Percentiles rank a stretch among this genome's conserved stretches.
Evolutionary conservation across 2,329 filamentous ascomycete genomes (phyloP).

Genomic region (Penicillium sp.): DNA sequence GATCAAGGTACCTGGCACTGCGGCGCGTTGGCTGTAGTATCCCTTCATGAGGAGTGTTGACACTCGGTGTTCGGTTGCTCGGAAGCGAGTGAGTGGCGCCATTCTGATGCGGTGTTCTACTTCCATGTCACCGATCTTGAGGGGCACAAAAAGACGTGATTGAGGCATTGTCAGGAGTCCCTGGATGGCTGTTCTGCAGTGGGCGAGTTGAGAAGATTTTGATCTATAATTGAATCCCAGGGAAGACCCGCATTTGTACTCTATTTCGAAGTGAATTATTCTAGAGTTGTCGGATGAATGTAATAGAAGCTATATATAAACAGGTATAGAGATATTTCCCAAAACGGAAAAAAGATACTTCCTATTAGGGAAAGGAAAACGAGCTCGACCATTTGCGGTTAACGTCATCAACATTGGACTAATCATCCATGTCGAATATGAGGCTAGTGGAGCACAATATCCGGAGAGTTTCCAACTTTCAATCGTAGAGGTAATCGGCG

Average conservation of each 20-base stretch:
- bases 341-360: background rate
- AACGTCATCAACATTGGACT: background rate
- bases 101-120: constrained; percentile 47
- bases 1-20: constrained; percentile 53
- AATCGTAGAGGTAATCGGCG: background rate
- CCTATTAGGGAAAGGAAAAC: background rate
- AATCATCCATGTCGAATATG: background rate
- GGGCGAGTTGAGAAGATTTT: background rate
- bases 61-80: constrained; percentile 48
- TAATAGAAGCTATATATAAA: background rate
- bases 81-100: constrained; percentile 51
- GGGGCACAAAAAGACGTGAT: background rate
- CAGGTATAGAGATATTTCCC: background rate
- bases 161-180: background rate
- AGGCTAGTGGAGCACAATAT: background rate
- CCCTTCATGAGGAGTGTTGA: constrained; percentile 41
- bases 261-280: background rate
- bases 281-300: background rate
- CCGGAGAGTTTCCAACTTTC: background rate
- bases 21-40: constrained; percentile 55
- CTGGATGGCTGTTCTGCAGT: background rate
- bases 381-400: background rate
- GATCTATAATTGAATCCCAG: background rate
- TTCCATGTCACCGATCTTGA: background rate
- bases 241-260: background rate